Percentiles rank a stretch among this genome's conserved stretches.
phyloP scores from a whole-genome alignment of 345 rosid genomes.

The Raphanus raphanistrum region DNA sequence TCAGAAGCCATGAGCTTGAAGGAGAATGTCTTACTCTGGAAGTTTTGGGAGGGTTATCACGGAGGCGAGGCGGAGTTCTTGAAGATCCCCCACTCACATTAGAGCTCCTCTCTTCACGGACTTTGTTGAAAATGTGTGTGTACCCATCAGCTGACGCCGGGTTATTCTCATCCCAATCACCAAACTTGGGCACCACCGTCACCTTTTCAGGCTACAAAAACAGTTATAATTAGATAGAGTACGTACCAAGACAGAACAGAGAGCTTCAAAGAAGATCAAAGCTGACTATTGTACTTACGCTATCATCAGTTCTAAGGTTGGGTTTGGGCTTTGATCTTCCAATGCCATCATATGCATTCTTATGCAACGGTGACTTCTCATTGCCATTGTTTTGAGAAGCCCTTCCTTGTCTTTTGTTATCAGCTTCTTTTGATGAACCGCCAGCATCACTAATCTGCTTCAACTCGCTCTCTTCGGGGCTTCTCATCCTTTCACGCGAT shows the following conservation, averaged over 20 bases:
- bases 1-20: neutral
- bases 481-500: constrained; percentile 34
- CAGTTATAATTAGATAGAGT: neutral
- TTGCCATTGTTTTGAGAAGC: constrained; percentile 63
- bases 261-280: neutral
- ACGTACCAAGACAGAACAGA: neutral
- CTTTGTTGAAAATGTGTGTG: constrained; percentile 84
- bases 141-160: constrained; percentile 84
- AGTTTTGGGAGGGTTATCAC: constrained; percentile 31
- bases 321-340: constrained; percentile 58
- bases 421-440: constrained; percentile 42
- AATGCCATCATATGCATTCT: constrained; percentile 49
- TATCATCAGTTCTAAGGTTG: constrained; percentile 56
- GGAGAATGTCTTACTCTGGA: constrained; percentile 50
- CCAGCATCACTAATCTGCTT: constrained; percentile 50
- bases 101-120: constrained; percentile 68
- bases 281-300: constrained; percentile 46
- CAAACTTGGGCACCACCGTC: constrained; percentile 87
- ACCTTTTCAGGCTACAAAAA: constrained; percentile 58
- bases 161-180: constrained; percentile 87
- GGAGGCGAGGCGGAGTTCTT: constrained; percentile 42
- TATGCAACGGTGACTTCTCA: constrained; percentile 68
- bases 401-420: constrained; percentile 47
- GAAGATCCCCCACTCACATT: constrained; percentile 54
- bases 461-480: constrained; percentile 32